Percentiles rank a stretch among this genome's conserved stretches.
Conservation (phyloP, 805 yeast genomes). For the Ogataea polymorpha region DNA sequence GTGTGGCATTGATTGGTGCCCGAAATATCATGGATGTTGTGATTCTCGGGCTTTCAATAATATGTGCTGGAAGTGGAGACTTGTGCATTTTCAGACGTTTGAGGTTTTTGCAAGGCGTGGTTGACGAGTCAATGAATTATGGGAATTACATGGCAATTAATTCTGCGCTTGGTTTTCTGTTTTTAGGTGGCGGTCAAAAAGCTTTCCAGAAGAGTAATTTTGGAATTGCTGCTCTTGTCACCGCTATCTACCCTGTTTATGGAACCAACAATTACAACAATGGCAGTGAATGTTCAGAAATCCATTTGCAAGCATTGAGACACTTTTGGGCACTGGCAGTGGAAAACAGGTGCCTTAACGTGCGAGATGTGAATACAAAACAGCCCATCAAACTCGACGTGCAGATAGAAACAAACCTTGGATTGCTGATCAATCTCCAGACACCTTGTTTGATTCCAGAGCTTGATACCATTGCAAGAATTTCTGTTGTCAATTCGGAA, state of each 20-base stretch:
- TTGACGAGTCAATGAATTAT: constrained; percentile 41
- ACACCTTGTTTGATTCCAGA: constrained; percentile 75
- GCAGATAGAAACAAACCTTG: constrained; percentile 36
- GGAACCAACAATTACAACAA: constrained; percentile 12
- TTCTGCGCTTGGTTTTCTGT: constrained; percentile 81
- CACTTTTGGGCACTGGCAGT: constrained; percentile 89
- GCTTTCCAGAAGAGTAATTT: constrained; percentile 64
- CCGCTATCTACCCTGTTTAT: constrained; percentile 78
- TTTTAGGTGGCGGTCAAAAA: constrained; percentile 90
- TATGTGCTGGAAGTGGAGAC: constrained; percentile 93
- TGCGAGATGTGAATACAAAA: constrained; percentile 63
- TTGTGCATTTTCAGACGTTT: constrained; percentile 70
- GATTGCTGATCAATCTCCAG: constrained; percentile 30
- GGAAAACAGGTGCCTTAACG: constrained; percentile 75
- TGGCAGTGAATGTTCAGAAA: constrained; percentile 40
- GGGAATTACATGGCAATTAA: constrained; percentile 77
- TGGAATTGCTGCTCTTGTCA: constrained; percentile 65
- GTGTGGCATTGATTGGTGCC: constrained; percentile 52
- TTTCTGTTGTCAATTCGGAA: constrained; percentile 40
- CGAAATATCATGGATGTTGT: constrained; percentile 55
- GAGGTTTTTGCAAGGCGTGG: constrained; percentile 63
- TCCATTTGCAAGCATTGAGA: constrained; percentile 78
- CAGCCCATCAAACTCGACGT: constrained; percentile 49
- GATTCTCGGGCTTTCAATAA: constrained; percentile 61
- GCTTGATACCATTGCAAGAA: constrained; percentile 43